phyloP scores from a whole-genome alignment of 192 early-diverging fungal genomes.

The Coemansia sp. region DNA sequence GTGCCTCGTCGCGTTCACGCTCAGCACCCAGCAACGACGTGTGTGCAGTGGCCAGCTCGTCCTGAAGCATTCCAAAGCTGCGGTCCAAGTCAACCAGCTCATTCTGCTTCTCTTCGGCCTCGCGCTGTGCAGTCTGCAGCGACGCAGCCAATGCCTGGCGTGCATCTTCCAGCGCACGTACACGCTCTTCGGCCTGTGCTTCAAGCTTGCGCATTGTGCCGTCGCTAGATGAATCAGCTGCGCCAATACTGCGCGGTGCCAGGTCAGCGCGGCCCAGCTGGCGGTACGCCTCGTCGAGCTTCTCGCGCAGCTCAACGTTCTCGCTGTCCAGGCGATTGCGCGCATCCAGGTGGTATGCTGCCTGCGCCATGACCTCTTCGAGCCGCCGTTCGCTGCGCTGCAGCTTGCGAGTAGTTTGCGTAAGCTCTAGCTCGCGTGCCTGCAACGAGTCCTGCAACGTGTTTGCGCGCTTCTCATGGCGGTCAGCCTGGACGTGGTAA shows the following conservation, averaged over 20 bases:
- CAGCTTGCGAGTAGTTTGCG: constrained; percentile 59
- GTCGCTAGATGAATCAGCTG: constrained; percentile 5
- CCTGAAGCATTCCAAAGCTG: constrained; percentile 51
- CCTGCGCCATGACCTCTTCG: constrained; percentile 68
- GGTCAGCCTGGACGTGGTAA: constrained; percentile 68
- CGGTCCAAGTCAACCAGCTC: constrained; percentile 58
- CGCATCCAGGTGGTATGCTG: constrained; percentile 66
- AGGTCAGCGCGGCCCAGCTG: constrained; percentile 60
- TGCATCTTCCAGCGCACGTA: constrained; percentile 80
- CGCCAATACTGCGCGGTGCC: constrained; percentile 56
- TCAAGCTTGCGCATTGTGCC: constrained; percentile 33
- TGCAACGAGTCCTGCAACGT: constrained; percentile 63
- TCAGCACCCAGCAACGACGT: constrained; percentile 32
- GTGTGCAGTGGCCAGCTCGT: constrained; percentile 42
- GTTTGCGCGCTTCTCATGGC: constrained; percentile 71
- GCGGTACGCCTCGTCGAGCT: constrained; percentile 56
- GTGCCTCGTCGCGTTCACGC: constrained; percentile 49
- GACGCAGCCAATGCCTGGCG: constrained; percentile 75
- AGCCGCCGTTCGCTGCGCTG: constrained; percentile 69
- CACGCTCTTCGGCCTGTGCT: constrained; percentile 68
- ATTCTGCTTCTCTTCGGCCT: constrained; percentile 75
- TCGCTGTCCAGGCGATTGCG: constrained; percentile 62
- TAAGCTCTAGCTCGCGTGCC: constrained; percentile 60
- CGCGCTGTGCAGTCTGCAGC: constrained; percentile 72
- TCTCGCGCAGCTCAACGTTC: constrained; percentile 64